phyloP scores from a whole-genome alignment of 352 stramenopile genomes.

The Pythium phragmitis region DNA sequence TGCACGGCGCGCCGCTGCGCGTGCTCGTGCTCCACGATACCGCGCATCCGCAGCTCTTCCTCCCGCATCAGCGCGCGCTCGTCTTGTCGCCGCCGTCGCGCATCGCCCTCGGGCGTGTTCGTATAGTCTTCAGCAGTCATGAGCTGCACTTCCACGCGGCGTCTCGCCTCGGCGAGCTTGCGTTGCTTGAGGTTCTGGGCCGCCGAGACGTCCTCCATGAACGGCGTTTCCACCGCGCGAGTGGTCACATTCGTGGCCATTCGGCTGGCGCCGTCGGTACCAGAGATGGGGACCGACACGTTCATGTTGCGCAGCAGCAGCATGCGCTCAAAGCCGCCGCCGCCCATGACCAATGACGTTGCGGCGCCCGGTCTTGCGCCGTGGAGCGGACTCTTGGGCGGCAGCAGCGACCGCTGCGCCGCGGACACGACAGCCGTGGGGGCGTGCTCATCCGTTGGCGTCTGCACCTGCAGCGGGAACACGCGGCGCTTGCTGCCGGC shows the following conservation, averaged over 20 bases:
- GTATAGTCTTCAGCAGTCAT: conserved; percentile 70
- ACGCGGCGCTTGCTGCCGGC: conserved; percentile 31
- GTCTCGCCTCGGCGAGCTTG: conserved; percentile 47
- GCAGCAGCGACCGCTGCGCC: conserved; percentile 28
- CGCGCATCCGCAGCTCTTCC: conserved; percentile 49
- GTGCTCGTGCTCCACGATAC: conserved; percentile 44
- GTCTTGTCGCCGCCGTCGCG: conserved; percentile 45
- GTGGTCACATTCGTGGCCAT: neutral
- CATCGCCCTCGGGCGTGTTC: conserved; percentile 47
- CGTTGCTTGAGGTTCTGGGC: conserved; percentile 64
- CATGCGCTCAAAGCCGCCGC: conserved; percentile 40
- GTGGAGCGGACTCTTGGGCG: conserved; percentile 54
- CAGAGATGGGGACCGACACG: conserved; percentile 24
- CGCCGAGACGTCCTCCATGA: conserved; percentile 42
- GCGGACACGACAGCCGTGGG: neutral
- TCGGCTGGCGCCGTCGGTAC: neutral
- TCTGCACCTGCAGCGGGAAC: conserved; percentile 44
- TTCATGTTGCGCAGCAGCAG: conserved; percentile 60
- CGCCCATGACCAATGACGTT: conserved; percentile 3
- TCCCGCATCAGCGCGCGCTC: conserved; percentile 56
- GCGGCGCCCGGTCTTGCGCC: neutral
- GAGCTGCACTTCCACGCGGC: conserved; percentile 40
- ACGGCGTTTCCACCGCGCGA: neutral
- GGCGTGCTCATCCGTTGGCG: neutral
- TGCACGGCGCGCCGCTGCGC: conserved; percentile 29